Base-by-base conservation (phyloP, 2,329 filamentous ascomycete species). In the Colletotrichum sp. region DNA sequence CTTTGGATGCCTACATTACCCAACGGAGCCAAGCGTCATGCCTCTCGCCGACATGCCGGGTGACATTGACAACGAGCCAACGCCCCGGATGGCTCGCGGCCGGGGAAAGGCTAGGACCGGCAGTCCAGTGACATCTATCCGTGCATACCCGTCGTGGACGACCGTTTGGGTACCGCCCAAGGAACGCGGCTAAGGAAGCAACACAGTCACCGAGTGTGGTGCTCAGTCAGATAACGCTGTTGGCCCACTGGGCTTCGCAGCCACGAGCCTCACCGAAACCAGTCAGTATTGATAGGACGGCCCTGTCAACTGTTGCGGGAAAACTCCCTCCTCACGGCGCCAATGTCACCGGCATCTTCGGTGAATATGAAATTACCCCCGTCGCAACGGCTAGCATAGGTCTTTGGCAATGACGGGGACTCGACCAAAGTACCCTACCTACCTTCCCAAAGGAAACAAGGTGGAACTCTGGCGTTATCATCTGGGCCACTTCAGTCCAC, bases 391-490 rank as follows among this genome's bases (percentile, higher is more conserved):
- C 30, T 74, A 74, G 70, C 57, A 75, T 58, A 73, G 70, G 74
- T 60, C 28, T 75, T 65, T 52, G 64, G 69, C 64, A 34, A 21
- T 28, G 57, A 72, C 63, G 32, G 73, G 26, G 24, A 63, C 24
- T 38, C 63, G 36, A 57, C 72, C 36, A 55, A 75, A 69, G 58
- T 73, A 58, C 73, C 70, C 34, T 43, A 48, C 48, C 57, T 32
- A 69, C 70, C 74, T 69, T 66, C 74, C 74, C 74, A 69, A 76
- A 76, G 70, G 18, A 72, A 73, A 60, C 57, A 60, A 48, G 43
- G 71, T 52, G 70, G 65, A 38, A 68, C 64, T 74, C 21, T 66
- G 58, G 58, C 58, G 38, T 55, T 74, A 76, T 74, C 74, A 18
- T 28, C 28, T 30, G 24, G n/a, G 15, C 55, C 32, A 58, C 38